Percentiles rank a stretch among this genome's conserved stretches.
phyloP scores from a whole-genome alignment of 2,329 filamentous ascomycete species.

The Diplocarpon mali region DNA sequence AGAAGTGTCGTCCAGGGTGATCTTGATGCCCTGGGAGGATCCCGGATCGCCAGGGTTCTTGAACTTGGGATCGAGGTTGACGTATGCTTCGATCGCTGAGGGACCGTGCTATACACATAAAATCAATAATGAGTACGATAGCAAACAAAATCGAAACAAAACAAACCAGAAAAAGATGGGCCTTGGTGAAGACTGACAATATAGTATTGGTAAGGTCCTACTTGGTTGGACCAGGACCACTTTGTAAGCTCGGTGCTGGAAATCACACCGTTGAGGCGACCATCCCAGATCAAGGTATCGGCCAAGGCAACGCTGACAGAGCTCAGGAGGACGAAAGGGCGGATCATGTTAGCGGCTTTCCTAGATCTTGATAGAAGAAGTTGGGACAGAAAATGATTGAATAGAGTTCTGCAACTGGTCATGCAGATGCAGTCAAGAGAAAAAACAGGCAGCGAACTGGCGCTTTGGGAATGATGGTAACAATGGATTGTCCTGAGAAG shows the following conservation, averaged over 20 bases:
- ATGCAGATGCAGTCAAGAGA: constrained; percentile 3
- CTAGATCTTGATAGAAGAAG: not conserved
- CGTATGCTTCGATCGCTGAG: constrained; percentile 28
- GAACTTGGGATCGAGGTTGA: constrained; percentile 35
- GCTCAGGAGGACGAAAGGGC: constrained; percentile 5
- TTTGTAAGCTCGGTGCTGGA: constrained; percentile 43
- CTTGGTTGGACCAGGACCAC: constrained; percentile 57
- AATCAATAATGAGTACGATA: no score
- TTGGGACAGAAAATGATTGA: not conserved
- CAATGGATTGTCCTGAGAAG: not conserved
- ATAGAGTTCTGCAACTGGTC: constrained; percentile 3
- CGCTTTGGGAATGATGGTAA: constrained; percentile 4
- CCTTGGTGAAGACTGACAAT: constrained; percentile 31
- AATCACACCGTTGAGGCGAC: constrained; percentile 51
- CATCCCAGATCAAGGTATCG: constrained; percentile 49
- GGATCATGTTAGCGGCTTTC: constrained; percentile 2
- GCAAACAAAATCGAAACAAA: no score
- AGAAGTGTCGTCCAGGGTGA: constrained; percentile 51
- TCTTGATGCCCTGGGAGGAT: constrained; percentile 54
- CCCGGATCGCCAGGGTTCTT: constrained; percentile 45
- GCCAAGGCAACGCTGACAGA: constrained; percentile 6
- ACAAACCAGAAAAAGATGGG: no score
- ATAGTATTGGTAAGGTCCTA: constrained; percentile 64
- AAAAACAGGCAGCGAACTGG: constrained; percentile 9
- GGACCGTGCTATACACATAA: constrained; percentile 52